Base-by-base conservation (phyloP, 2,329 filamentous ascomycete species). In the Rhinocladiella similis region DNA sequence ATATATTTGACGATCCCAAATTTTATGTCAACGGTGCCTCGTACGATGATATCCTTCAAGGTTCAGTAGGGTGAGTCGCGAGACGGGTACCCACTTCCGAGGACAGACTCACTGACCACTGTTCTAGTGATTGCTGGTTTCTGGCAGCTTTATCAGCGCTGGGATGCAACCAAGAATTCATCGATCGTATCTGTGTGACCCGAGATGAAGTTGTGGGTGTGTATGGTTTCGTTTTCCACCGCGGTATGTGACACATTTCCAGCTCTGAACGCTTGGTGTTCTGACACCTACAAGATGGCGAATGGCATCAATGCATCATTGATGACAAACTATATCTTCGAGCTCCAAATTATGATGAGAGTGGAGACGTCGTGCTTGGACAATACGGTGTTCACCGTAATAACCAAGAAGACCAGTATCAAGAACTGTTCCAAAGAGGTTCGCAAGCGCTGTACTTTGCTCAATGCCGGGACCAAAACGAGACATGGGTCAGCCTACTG, bases 231-330 rank as follows among this genome's bases (percentile, higher is more conserved):
- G 88, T 94, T 9, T 93, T 94, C 67, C 84, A 89, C 70, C 83
- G 90, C 60, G 82, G 82, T 78, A 71, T 60, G 70, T 43, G 38
- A 18, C n/a, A 20, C 12, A 5, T 36, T 20, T 16, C 22, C 25
- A 33, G 19, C 38, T 20, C 29, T 33, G 10, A 12, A 12, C 10
- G 6, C 10, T 33, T 33, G 10, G 29, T 33, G 5, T 33, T 4
- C 46, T 49, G 57, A 47, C 45, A 54, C 18, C 38, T 54, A 43
- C 14, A 45, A 82, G 90, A 94, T 64, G 91, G 91, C 50, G 90
- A 94, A 71, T 96, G 91, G 91, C 89, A 93, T 54, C 91, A 92
- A 65, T 91, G 89, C 56, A 92, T 96, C 60, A 85, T 97, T 57
- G 92, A 97, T 68, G 92, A 96, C 72, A 95, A 96, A 73, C 80